phyloP scores from a whole-genome alignment of 169 alveolate species.

The Plasmodium malariae region DNA sequence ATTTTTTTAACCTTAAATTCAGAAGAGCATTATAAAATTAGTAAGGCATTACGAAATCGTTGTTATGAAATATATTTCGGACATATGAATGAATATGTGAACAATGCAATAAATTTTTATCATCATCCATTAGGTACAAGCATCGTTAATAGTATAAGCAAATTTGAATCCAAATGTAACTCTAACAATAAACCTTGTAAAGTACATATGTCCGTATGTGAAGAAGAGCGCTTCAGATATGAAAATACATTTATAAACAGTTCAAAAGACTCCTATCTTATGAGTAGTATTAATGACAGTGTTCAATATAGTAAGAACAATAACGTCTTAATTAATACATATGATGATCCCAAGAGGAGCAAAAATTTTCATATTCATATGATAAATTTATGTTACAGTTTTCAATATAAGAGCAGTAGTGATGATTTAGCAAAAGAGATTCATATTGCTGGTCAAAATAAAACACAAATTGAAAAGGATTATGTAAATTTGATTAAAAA shows the following conservation, averaged over 20 bases:
- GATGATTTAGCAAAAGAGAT: background rate
- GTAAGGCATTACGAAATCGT: conserved; percentile 93
- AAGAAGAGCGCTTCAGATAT: no score
- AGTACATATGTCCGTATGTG: no score
- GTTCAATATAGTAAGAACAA: background rate
- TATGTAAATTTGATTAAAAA: conserved; percentile 32
- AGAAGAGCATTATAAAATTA: conserved; percentile 82
- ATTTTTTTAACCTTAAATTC: conserved; percentile 87
- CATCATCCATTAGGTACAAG: background rate
- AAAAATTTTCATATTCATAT: background rate
- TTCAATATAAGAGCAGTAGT: background rate
- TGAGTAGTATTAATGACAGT: no score
- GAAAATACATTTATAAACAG: no score
- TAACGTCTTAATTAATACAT: background rate
- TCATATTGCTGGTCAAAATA: no score
- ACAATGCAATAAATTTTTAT: background rate
- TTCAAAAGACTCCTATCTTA: no score
- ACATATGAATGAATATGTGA: conserved; percentile 11
- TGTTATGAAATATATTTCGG: conserved; percentile 90
- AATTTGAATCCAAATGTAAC: no score
- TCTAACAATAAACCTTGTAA: no score
- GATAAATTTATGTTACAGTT: conserved; percentile 9
- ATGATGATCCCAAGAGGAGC: background rate
- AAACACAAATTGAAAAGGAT: background rate
- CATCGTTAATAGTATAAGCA: no score